These are phyloP conservation scores for Beauveria scarabaeidicola DNA, from an alignment of 2,329 filamentous ascomycete genomes.

Conservation along the genomic window DNA sequence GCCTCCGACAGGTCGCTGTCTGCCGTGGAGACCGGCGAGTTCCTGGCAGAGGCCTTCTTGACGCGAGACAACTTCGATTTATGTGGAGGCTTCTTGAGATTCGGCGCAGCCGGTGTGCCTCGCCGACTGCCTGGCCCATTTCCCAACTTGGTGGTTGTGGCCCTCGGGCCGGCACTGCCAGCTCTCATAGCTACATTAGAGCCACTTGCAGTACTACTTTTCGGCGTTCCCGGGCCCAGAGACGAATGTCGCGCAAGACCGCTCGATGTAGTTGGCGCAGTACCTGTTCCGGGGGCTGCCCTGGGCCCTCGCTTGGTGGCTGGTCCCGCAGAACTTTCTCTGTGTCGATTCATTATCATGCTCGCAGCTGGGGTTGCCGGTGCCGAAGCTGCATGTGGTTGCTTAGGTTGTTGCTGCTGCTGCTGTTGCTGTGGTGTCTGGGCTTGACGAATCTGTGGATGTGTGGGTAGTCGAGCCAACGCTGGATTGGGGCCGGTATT, in stretches of 20 bases:
- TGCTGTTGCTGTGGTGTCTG: constrained; percentile 38
- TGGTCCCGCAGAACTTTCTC: constrained; percentile 53
- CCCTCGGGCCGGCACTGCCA: constrained; percentile 53
- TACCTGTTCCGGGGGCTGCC: constrained; percentile 38
- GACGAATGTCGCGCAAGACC: constrained; percentile 54
- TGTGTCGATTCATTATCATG: constrained; percentile 50
- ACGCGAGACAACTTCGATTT: constrained; percentile 57
- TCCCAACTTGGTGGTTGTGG: constrained; percentile 36
- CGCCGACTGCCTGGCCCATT: constrained; percentile 35
- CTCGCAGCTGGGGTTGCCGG: constrained; percentile 53
- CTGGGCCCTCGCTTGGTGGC: constrained; percentile 46
- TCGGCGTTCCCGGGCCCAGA: constrained; percentile 54
- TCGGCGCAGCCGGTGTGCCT: constrained; percentile 34
- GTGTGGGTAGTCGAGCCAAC: constrained; percentile 34
- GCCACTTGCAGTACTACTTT: constrained; percentile 27
- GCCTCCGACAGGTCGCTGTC: constrained; percentile 60
- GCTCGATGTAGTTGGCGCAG: constrained; percentile 43
- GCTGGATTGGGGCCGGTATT: constrained; percentile 31
- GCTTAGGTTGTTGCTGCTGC: constrained; percentile 12
- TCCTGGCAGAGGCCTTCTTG: constrained; percentile 49
- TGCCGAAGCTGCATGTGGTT: constrained; percentile 41
- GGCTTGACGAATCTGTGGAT: constrained; percentile 38
- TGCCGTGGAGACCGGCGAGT: constrained; percentile 53
- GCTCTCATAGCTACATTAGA: constrained; percentile 35
- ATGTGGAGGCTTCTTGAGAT: constrained; percentile 42